phyloP scores from a whole-genome alignment of 2,329 filamentous ascomycete species.

The Penicillium sp. region DNA sequence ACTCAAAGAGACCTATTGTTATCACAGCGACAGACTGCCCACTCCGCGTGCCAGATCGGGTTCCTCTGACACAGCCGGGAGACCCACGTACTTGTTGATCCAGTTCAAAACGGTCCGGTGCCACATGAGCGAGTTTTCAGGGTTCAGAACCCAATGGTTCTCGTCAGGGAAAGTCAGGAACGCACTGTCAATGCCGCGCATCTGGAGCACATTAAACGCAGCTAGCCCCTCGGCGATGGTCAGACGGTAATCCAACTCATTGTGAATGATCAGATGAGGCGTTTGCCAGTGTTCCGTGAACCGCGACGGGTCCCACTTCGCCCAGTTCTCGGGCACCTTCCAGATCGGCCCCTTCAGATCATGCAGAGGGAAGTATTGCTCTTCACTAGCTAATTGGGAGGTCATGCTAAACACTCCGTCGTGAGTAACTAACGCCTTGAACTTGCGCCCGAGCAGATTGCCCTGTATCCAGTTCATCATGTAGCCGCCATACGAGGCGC shows the following conservation, averaged over 20 bases:
- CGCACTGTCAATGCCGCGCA: slow-evolving; percentile 63
- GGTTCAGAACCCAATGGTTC: slow-evolving; percentile 77
- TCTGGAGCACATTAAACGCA: slow-evolving; percentile 78
- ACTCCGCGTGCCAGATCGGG: slow-evolving; percentile 14
- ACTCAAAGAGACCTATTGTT: not conserved
- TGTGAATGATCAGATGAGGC: slow-evolving; percentile 83
- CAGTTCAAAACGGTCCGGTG: slow-evolving; percentile 75
- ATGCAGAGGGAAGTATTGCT: slow-evolving; percentile 49
- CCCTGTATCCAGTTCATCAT: slow-evolving; percentile 54
- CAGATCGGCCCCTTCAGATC: slow-evolving; percentile 46
- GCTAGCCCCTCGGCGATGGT: slow-evolving; percentile 75
- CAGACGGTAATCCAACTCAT: slow-evolving; percentile 78
- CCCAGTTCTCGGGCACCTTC: slow-evolving; percentile 45
- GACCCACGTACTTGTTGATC: slow-evolving; percentile 54
- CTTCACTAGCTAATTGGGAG: slow-evolving; percentile 41
- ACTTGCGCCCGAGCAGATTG: slow-evolving; percentile 46
- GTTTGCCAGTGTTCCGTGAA: slow-evolving; percentile 65
- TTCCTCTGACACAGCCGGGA: slow-evolving; percentile 39
- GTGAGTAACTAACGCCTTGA: slow-evolving; percentile 51
- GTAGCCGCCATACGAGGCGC: slow-evolving; percentile 52
- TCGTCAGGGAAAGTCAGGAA: slow-evolving; percentile 75
- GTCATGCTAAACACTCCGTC: slow-evolving; percentile 43
- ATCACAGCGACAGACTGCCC: slow-evolving; percentile 17
- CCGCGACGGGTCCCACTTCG: slow-evolving; percentile 50
- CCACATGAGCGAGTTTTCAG: slow-evolving; percentile 85